Evolutionary conservation across 1,284 basidiomycete species (phyloP), one percentile per base, ranked within the genome.

Genomic region (Cronartium quercuum): DNA sequence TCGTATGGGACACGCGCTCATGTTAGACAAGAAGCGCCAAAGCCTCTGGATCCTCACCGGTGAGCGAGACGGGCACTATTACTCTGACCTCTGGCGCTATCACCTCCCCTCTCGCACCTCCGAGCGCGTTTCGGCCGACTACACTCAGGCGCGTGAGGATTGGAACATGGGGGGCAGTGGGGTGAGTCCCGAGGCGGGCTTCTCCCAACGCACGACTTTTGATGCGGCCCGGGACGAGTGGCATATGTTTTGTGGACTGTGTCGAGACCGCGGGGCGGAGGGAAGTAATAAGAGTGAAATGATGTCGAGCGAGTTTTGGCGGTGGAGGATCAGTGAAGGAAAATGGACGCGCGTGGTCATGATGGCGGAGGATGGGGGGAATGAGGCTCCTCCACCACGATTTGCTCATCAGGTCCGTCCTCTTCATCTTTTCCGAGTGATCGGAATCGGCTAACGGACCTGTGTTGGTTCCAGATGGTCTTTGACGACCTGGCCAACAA

Each of bases 271-370:
- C 18, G n/a, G 38, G 9, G 70, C 38, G 15, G 58, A 55, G 29
- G 34, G 60, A 41, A 60, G 18, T 42, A 5, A 29, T 4, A 74
- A 74, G 40, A 63, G 47, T 41, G 70, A 74, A 38, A 61, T 74
- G 47, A 74, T 74, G 70, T 74, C 70, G 1, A 74, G 70, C 29
- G 70, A 74, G 35, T 74, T 74, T 65, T 74, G 70, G 70, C 57
- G 63, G 29, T 74, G 63, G 63, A 74, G 63, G 18, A 60, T 74
- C 18, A 37, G 58, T 6, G 63, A 74, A 29, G 63, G 51, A 29
- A 24, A 51, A 35, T 74, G 70, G 70, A 66, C 62, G 6, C 55
- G 42, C 35, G 70, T 66, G 5, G 21, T 41, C 3, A 74, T 74
- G 70, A 57, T 65, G 55, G 61, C 70, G 18, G 40, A 71, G 29